These are phyloP conservation scores for Trichosanthes truncata DNA, from an alignment of 306 rosid species.

Conservation along the genomic window DNA sequence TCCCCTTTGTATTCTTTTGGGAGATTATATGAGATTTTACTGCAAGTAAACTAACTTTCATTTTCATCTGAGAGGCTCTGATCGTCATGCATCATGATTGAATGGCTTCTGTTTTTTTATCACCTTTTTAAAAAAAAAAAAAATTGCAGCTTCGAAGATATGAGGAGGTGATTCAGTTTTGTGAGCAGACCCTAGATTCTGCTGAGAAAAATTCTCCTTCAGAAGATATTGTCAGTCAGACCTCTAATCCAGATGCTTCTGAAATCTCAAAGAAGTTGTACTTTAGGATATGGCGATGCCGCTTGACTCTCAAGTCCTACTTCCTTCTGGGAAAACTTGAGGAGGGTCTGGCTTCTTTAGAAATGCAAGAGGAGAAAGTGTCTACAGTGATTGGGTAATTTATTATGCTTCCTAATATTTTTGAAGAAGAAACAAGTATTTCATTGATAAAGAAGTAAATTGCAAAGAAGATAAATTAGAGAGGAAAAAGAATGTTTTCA, in stretches of 20 bases:
- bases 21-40: conserved; percentile 9
- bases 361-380: conserved; percentile 48
- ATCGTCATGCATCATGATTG: background rate
- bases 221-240: conserved; percentile 18
- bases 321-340: conserved; percentile 78
- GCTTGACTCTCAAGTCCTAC: conserved; percentile 55
- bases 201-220: conserved; percentile 69
- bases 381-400: conserved; percentile 45
- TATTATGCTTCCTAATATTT: background rate
- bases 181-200: conserved; percentile 61
- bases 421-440: background rate
- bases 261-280: conserved; percentile 33
- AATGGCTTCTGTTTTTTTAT: background rate
- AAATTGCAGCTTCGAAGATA: conserved; percentile 60
- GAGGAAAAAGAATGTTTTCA: background rate
- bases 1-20: background rate
- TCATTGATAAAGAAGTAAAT: background rate
- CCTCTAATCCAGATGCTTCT: conserved; percentile 31
- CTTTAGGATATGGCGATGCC: conserved; percentile 82
- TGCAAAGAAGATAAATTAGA: background rate
- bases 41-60: conserved; percentile 13
- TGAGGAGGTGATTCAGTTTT: conserved; percentile 75
- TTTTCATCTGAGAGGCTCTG: conserved; percentile 5
- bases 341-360: conserved; percentile 70
- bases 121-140: background rate